These are phyloP conservation scores for Blastobotrys apis DNA, from an alignment of 1,139 yeast species.

Conservation along the genomic window DNA sequence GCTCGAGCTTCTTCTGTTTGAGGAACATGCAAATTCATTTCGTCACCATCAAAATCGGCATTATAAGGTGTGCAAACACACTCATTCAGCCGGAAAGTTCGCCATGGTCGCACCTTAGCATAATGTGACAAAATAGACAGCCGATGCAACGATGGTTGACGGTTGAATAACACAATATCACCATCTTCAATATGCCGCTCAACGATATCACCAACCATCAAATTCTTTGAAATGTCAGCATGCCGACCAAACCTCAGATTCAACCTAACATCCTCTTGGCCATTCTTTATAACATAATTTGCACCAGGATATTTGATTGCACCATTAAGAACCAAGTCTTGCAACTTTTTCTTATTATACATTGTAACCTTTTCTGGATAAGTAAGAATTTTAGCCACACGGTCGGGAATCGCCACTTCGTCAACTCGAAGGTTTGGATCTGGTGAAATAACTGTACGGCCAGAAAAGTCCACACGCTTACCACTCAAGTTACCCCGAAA, in stretches of 20 bases:
- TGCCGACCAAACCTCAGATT: slow-evolving; percentile 88
- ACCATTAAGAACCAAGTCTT: slow-evolving; percentile 70
- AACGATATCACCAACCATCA: slow-evolving; percentile 88
- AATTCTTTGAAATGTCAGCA: slow-evolving; percentile 65
- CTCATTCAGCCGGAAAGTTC: slow-evolving; percentile 94
- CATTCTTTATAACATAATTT: slow-evolving; percentile 76
- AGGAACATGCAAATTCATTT: slow-evolving; percentile 98
- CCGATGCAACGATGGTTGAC: slow-evolving; percentile 97
- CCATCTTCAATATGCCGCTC: slow-evolving; percentile 98
- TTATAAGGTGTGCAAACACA: slow-evolving; percentile 99
- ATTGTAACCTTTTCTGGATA: slow-evolving; percentile 94
- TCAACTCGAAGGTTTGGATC: slow-evolving; percentile 94
- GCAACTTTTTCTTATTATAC: slow-evolving; percentile 76
- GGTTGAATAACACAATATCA: slow-evolving; percentile 89
- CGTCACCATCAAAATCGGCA: slow-evolving; percentile 99
- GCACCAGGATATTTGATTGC: slow-evolving; percentile 96
- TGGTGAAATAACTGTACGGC: slow-evolving; percentile 97
- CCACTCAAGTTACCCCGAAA: slow-evolving; percentile 98
- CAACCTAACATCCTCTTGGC: slow-evolving; percentile 73
- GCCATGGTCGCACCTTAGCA: slow-evolving; percentile 96
- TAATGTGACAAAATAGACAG: slow-evolving; percentile 91
- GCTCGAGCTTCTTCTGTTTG: slow-evolving; percentile 99
- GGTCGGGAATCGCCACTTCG: slow-evolving; percentile 97
- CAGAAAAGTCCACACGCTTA: slow-evolving; percentile 97
- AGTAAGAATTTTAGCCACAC: slow-evolving; percentile 92